Conservation (phyloP, 306 rosid species). For the Quercus suber region DNA sequence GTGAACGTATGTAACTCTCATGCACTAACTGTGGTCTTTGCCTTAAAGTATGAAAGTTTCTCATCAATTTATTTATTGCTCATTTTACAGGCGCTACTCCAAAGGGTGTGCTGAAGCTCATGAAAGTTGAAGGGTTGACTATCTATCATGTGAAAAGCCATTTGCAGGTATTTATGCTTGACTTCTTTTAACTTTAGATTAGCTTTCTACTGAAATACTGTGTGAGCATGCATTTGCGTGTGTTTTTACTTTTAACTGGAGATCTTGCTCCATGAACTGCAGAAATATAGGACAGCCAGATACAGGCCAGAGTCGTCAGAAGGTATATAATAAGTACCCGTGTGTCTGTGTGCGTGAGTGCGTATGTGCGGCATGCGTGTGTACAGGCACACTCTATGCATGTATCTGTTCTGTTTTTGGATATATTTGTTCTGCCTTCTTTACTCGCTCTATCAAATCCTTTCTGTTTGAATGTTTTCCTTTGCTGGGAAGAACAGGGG, state of each 20-base stretch:
- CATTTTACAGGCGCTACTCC: conserved; percentile 86
- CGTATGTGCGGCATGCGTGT: conserved; percentile 1
- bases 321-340: conserved; percentile 55
- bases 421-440: neutral
- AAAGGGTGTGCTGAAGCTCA: conserved; percentile 92
- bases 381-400: neutral
- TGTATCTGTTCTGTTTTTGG: neutral
- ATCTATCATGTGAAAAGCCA: conserved; percentile 99
- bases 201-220: conserved; percentile 3
- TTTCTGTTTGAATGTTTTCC: neutral
- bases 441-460: neutral
- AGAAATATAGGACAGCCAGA: conserved; percentile 99
- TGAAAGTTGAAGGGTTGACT: conserved; percentile 94
- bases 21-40: conserved; percentile 15
- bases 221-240: neutral
- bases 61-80: conserved; percentile 17
- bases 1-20: conserved; percentile 76
- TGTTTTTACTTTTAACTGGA: conserved; percentile 28
- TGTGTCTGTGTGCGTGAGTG: neutral
- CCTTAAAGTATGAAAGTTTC: conserved; percentile 29
- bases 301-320: conserved; percentile 90
- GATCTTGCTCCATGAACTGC: conserved; percentile 47
- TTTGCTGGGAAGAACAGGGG: neutral
- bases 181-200: conserved; percentile 18
- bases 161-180: conserved; percentile 62